Percentiles rank a stretch among this genome's conserved stretches.
Conservation (phyloP, 2,329 filamentous ascomycete species). For the Neurospora sp. region DNA sequence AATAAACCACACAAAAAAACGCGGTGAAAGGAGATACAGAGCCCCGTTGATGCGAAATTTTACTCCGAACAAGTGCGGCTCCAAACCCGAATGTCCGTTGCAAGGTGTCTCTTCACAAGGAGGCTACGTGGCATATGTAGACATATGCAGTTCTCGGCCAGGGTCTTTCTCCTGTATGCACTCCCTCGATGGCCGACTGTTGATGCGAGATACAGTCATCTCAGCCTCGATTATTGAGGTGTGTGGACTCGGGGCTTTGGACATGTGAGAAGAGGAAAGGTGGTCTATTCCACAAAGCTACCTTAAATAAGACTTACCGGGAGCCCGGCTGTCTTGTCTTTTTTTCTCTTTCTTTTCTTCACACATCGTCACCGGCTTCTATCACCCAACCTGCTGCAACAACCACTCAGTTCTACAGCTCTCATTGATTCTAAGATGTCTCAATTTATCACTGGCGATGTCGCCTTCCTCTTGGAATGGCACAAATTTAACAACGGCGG, state of each 20-base stretch:
- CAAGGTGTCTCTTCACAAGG: neutral
- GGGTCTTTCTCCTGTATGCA: neutral
- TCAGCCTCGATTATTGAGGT: neutral
- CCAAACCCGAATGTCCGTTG: neutral
- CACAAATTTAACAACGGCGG: too few relatives aligned
- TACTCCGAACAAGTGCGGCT: neutral
- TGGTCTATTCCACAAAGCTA: neutral
- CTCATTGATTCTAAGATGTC: neutral
- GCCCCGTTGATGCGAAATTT: neutral
- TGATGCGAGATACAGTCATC: neutral
- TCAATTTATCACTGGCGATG: neutral
- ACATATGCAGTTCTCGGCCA: neutral
- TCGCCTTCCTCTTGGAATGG: neutral
- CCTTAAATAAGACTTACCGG: neutral
- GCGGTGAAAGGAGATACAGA: neutral
- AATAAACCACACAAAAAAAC: neutral
- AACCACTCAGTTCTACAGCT: neutral
- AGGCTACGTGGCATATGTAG: neutral
- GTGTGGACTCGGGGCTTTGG: neutral
- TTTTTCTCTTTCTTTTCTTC: neutral
- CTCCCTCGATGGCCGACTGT: neutral
- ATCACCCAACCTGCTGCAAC: neutral
- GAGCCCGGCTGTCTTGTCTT: neutral
- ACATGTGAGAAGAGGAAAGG: neutral
- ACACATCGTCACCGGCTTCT: neutral